Evolutionary conservation across 768 basidiomycete species (phyloP).

Genomic region (Multifurca ochricompacta): DNA sequence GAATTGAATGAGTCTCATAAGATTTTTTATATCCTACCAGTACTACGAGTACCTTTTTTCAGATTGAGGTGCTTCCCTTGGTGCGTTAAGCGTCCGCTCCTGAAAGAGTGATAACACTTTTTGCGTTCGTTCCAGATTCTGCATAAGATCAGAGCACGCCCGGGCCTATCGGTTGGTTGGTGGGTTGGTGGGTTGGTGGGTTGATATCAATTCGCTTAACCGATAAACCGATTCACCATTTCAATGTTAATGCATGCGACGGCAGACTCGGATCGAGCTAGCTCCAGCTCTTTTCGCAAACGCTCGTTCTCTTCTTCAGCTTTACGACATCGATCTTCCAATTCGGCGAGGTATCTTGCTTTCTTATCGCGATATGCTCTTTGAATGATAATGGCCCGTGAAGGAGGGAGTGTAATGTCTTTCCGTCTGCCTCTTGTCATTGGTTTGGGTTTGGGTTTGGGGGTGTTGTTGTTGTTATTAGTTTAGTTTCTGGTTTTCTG

Average conservation of each 20-base stretch:
- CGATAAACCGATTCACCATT: conserved; percentile 10
- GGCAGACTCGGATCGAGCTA: conserved; percentile 8
- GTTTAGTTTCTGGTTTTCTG: not conserved
- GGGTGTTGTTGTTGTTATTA: too few relatives aligned
- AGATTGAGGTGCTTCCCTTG: not conserved
- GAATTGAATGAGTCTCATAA: not conserved
- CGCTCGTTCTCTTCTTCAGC: conserved; percentile 19
- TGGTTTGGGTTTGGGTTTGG: too few relatives aligned
- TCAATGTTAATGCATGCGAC: not conserved
- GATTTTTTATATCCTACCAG: not conserved
- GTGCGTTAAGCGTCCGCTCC: not conserved
- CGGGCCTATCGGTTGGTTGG: not conserved
- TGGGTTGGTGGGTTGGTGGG: too few relatives aligned
- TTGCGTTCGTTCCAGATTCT: conserved; percentile 12
- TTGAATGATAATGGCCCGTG: conserved; percentile 16
- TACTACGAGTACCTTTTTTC: conserved; percentile 1
- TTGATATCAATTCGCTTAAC: too few relatives aligned
- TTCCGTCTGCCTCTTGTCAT: conserved; percentile 20
- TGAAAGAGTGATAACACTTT: conserved; percentile 6
- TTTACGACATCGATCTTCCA: conserved; percentile 17
- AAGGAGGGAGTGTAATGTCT: conserved; percentile 14
- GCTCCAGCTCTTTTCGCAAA: conserved; percentile 10
- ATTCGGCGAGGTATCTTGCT: conserved; percentile 14
- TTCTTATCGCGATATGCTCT: conserved; percentile 19
- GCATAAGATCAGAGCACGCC: conserved; percentile 14